Base-by-base conservation (phyloP, 371 early-diverging fungal genomes). In the Cokeromyces recurvatus region DNA sequence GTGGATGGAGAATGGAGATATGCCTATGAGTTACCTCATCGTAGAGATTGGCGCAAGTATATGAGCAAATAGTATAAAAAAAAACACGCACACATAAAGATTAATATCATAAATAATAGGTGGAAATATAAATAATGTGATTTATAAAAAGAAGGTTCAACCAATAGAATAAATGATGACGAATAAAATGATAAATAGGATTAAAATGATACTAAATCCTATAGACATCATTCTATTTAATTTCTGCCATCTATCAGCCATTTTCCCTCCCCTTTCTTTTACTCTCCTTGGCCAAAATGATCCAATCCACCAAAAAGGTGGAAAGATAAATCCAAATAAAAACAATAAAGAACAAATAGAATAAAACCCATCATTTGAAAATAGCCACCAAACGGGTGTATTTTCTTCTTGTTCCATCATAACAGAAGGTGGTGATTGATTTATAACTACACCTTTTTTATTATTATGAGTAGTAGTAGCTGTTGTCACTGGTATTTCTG, bases 1-100 rank as follows among this genome's bases (percentile, higher is more conserved):
- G 71, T 76, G 3, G 77, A 76, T 57, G 74, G 71, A 0, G 64
- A 60, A 17, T 76, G 77, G 77, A 43, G 51, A 19, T 68, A 68
- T 53, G 70, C 71, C 3, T 43, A 41, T 20, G 68, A 74, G 56
- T 56, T 57, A 40, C 61, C 48, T 25, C 48, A 52, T 38, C 43
- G 56, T 20, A 45, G 34, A 17, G 62, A 62, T 25, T 43, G 38
- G 38, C 48, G 62, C 53, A 62, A 55, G 53, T 29, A 29, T 29
- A 29, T 8, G 8, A 29, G 29, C 29, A 29, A 29, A n/a, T n/a
- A n/a, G n/a, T n/a, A n/a, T n/a, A n/a, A n/a, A n/a, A 29, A 29
- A 29, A 29, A 8, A 5, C 29, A 29, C 11, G 11, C 8, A 29
- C 29, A 8, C 29, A 29, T 29, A 29, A 29, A n/a, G n/a, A n/a